These are phyloP conservation scores for Phytopythium sindhum DNA, from an alignment of 352 stramenopile species.

Conservation along the genomic window DNA sequence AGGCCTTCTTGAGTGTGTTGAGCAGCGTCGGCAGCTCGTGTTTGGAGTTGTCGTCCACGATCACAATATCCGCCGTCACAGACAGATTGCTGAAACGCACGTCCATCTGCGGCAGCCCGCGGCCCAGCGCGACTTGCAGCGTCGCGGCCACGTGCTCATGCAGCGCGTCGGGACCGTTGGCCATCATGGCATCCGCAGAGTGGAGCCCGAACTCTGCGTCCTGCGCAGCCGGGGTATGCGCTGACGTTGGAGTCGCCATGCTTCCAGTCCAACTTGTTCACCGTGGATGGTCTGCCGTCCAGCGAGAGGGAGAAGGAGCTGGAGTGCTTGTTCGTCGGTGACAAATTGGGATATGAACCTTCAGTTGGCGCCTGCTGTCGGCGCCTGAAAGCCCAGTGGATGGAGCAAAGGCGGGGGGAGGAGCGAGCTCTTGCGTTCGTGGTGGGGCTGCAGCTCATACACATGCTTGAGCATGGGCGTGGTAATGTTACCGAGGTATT, in stretches of 20 bases:
- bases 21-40: slow-evolving; percentile 26
- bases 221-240: neutral
- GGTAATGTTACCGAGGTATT: neutral
- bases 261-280: neutral
- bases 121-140: slow-evolving; percentile 23
- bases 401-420: neutral
- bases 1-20: slow-evolving; percentile 31
- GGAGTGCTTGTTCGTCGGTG: neutral
- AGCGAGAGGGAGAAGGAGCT: neutral
- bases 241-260: slow-evolving; percentile 1
- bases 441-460: neutral
- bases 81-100: slow-evolving; percentile 48
- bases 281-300: neutral
- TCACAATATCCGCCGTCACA: slow-evolving; percentile 25
- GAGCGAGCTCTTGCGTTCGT: no score
- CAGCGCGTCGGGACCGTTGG: slow-evolving; percentile 28
- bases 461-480: neutral
- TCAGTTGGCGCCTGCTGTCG: neutral
- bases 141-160: slow-evolving; percentile 27
- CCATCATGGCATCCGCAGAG: slow-evolving; percentile 21
- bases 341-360: neutral
- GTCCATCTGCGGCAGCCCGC: slow-evolving; percentile 37
- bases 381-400: neutral
- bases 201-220: slow-evolving; percentile 14
- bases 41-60: slow-evolving; percentile 12